Evolutionary conservation across 768 basidiomycete species (phyloP).

Genomic region (Cystobasidium onofrii): DNA sequence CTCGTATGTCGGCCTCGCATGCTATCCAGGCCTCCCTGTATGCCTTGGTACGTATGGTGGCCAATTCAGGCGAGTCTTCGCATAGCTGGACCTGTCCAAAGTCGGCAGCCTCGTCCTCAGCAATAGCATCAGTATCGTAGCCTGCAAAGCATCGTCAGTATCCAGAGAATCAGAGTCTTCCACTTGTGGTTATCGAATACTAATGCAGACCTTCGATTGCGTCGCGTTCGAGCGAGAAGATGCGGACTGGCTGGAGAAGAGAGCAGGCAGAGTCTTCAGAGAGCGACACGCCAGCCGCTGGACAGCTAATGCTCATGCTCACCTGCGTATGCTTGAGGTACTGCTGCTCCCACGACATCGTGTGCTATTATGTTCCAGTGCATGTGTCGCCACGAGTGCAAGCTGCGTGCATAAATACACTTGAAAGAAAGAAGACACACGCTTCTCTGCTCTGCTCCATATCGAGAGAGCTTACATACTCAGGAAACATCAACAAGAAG

Average conservation of each 20-base stretch:
- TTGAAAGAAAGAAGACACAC: no score
- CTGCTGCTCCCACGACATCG: neutral
- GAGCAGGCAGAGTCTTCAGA: neutral
- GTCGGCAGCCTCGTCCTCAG: neutral
- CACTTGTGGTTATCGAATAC: neutral
- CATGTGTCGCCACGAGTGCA: neutral
- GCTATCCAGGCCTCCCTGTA: constrained; percentile 10
- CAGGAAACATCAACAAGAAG: no score
- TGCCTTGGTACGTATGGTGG: neutral
- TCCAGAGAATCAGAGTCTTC: neutral
- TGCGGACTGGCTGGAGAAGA: constrained; percentile 1
- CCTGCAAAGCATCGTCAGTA: constrained; percentile 13
- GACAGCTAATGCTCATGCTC: neutral
- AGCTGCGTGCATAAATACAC: no score
- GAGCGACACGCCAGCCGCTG: no score
- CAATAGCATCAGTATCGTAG: neutral
- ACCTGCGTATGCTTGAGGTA: constrained; percentile 2
- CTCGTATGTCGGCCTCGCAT: constrained; percentile 1
- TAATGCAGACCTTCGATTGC: constrained; percentile 2
- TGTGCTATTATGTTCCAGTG: no score
- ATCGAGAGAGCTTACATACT: neutral
- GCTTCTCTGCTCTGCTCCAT: neutral
- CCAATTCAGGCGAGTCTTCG: neutral
- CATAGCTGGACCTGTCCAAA: neutral
- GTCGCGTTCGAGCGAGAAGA: constrained; percentile 25